These are phyloP conservation scores for Elongisporangium senticosum DNA, from an alignment of 352 stramenopile genomes.

Conservation along the genomic window DNA sequence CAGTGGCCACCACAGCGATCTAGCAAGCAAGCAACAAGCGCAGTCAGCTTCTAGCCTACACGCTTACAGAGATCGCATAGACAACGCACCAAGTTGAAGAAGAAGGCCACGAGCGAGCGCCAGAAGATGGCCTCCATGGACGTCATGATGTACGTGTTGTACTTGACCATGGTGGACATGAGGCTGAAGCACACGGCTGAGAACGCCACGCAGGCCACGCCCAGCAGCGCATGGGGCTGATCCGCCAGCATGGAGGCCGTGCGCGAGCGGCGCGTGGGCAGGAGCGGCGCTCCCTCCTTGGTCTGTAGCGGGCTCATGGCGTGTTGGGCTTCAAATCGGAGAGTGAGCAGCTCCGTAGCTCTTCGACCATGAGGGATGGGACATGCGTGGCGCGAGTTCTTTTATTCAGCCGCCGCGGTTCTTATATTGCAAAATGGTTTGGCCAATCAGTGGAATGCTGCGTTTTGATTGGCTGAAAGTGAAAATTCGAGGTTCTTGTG, in stretches of 20 bases:
- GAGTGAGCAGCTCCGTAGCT: not conserved
- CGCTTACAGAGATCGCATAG: not conserved
- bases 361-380: not conserved
- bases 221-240: conserved; percentile 46
- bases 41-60: not conserved
- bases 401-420: no score
- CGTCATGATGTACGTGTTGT: conserved; percentile 67
- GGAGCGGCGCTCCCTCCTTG: conserved; percentile 8
- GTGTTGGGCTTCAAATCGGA: not conserved
- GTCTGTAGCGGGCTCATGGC: conserved; percentile 6
- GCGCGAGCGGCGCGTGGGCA: not conserved
- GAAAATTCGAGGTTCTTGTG: not conserved
- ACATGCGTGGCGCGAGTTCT: not conserved
- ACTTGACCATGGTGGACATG: conserved; percentile 82
- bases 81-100: conserved; percentile 57
- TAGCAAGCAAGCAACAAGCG: not conserved
- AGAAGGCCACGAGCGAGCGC: conserved; percentile 47
- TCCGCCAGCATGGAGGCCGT: conserved; percentile 11
- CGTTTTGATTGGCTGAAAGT: not conserved
- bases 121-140: conserved; percentile 80
- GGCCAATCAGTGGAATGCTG: not conserved
- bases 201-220: conserved; percentile 57
- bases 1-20: conserved; percentile 31
- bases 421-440: not conserved
- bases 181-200: conserved; percentile 80